Base-by-base conservation (phyloP, 495 filamentous ascomycete species). In the Evansstolkia leycettana region DNA sequence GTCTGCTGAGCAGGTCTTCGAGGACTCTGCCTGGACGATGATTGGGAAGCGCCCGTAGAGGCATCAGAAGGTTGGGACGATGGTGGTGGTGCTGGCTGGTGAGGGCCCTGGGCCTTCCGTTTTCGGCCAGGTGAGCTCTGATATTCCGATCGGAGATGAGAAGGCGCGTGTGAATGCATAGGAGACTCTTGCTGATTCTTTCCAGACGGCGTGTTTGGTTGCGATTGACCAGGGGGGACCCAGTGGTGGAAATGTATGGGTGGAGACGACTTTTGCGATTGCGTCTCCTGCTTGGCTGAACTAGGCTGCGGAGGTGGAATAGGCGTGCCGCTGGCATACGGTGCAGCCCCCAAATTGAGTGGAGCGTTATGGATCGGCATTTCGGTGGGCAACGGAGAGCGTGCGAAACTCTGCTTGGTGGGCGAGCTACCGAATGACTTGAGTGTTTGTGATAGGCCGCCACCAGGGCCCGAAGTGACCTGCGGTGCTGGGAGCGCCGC, bases 201-300 rank as follows among this genome's bases (percentile, higher is more conserved):
- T 16, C 42, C 50, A 3, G 55, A 37, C n/a, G 54, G 40, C 2
- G 50, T 48, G 24, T 39, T 47, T 7, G 54, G 46, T 7, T 49
- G 50, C n/a, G 50, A 44, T 33, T 67, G 54, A 36, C 65, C 67
- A 17, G 86, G 87, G 4, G 88, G 88, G 36, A 84, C 77, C 84
- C 84, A 94, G 48, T 93, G 84, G 50, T 93, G 87, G 41, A 93
- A 93, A 50, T 84, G 92, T 33, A 94, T 80, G 10, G 76, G 76
- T 1, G 77, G 69, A 5, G 83, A 78, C 6, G 75, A 69, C 26
- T 72, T 60, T 35, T 69, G 50, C 31, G 59, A 59, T 34, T 77
- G 67, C 0, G 39, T 29, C 38, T 77, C 67, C 37, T 70, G 69
- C 33, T 70, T 50, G 11, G 34, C 36, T 9, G 40, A 65, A n/a